Conservation (phyloP, 768 basidiomycete genomes). For the Boletus pseudopeckii region DNA sequence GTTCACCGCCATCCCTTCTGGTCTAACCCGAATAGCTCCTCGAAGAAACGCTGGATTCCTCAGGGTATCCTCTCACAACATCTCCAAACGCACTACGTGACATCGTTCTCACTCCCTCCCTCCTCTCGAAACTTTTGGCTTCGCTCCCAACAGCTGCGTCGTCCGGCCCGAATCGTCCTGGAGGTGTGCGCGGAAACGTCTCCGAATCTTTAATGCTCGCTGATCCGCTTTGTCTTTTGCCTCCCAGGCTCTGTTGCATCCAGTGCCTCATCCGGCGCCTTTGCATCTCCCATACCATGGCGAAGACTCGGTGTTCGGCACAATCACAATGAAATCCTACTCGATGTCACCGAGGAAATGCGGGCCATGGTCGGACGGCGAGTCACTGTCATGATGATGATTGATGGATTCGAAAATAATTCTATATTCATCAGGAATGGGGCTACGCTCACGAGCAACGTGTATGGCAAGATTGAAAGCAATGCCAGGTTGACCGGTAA, state of each 20-base stretch:
- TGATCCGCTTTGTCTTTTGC: neutral
- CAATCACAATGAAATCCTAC: constrained; percentile 87
- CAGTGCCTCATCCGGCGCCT: constrained; percentile 44
- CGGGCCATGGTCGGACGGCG: constrained; percentile 42
- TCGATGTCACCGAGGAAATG: constrained; percentile 84
- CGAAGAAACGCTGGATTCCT: constrained; percentile 93
- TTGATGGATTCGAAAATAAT: neutral
- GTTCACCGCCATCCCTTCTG: neutral
- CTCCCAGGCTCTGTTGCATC: constrained; percentile 33
- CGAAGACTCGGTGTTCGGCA: constrained; percentile 80
- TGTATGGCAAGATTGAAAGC: constrained; percentile 75
- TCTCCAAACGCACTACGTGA: constrained; percentile 87
- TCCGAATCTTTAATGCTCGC: neutral
- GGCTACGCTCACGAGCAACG: constrained; percentile 57
- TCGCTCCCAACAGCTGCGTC: constrained; percentile 28
- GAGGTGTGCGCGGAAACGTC: constrained; percentile 16
- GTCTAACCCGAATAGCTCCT: constrained; percentile 54
- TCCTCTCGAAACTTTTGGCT: constrained; percentile 68
- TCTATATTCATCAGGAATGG: constrained; percentile 50
- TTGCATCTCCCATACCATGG: constrained; percentile 93
- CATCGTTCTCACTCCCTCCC: constrained; percentile 88
- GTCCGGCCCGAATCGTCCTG: constrained; percentile 27
- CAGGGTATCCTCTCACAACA: constrained; percentile 89
- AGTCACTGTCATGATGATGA: neutral
- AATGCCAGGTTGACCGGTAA: constrained; percentile 76